Base-by-base conservation (phyloP, 306 rosid species). In the Prunus campanulata region DNA sequence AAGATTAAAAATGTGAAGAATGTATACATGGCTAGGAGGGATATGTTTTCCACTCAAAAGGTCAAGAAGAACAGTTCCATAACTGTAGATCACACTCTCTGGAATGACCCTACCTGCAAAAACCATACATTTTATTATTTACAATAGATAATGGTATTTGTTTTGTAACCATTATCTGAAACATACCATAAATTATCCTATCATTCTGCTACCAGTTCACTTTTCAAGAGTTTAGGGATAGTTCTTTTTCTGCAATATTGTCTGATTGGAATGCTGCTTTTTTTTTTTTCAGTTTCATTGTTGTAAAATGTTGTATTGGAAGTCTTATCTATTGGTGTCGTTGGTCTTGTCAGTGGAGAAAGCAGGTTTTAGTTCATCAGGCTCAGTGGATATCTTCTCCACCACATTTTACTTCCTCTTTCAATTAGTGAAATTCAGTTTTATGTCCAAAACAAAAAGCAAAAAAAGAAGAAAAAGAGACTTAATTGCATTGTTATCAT, bases 21-120 rank as follows among this genome's bases (percentile, higher is more conserved):
- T 50, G 51, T 24, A 59, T 91, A 91, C 98, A 6, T 71, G 75
- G 64, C 75, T 71, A 9, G 64, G 50, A 71, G 75, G 75, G 49
- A 71, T 71, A 52, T 52, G 75, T 54, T 71, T 71, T 32, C 75
- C 75, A 32, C 64, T 71, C 75, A 71, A 71, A 27, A 71, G 63
- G 75, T 52, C 64, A 6, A 71, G 75, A 55, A 52, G 75, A 52
- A 71, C 75, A 32, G 63, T 71, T 35, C 63, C 75, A 71, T 70
- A 70, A 71, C 75, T 71, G 50, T 71, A 71, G 47, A 70, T 70
- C 24, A 70, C 74, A 71, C 75, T 71, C 29, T 71, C 75, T 19
- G 75, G 75, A n/a, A 71, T 71, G 62, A 71, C 75, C 47, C 63
- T 52, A 19, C 64, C 75, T 52, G 30, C 60, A 29, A 71, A 50